Evolutionary conservation across 2,329 filamentous ascomycete species (phyloP), one percentile per base, ranked within the genome.

Genomic region (Pseudogymnoascus verrucosus): DNA sequence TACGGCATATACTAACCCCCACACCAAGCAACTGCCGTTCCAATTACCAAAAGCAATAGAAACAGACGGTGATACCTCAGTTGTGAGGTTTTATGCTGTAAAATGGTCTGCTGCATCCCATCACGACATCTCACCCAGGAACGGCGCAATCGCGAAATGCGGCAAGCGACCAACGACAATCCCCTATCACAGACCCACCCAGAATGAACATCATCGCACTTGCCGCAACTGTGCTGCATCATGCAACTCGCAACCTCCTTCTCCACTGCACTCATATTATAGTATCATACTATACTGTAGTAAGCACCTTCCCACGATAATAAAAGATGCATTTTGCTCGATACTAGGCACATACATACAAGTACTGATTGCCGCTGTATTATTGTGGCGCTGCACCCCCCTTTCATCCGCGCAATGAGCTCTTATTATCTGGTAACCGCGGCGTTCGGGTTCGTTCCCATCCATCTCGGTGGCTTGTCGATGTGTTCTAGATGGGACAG

Each of bases 51-150:
- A 34, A 57, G n/a, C 10, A 34, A 34, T n/a, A 19, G 51, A 57
- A 57, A 57, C 7, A 5, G n/a, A 34, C 51, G 16, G 34, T 57
- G 51, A 57, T 12, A 57, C 51, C 51, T 21, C 5, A 34, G 51
- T 21, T 34, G 11, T 21, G 26, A 34, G 12, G 26, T 34, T 57
- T 4, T 57, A 10, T 34, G 47, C 26, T 31, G 28, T 21, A 16
- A 57, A 57, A 21, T 57, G 51, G 28, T 19, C 51, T n/a, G 26
- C n/a, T n/a, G 28, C 26, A 57, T 57, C 26, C 8, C 8, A 57
- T 57, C 51, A 57, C 51, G 51, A 57, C 51, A 57, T 57, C 51
- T 34, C 51, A 34, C 51, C 51, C 51, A 57, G n/a, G 51, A 19
- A 57, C 51, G n/a, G 28, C 26, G 51, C 51, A 34, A 57, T 57